phyloP scores from a whole-genome alignment of 2,329 filamentous ascomycete genomes.

The Daldinia eschscholtzii region DNA sequence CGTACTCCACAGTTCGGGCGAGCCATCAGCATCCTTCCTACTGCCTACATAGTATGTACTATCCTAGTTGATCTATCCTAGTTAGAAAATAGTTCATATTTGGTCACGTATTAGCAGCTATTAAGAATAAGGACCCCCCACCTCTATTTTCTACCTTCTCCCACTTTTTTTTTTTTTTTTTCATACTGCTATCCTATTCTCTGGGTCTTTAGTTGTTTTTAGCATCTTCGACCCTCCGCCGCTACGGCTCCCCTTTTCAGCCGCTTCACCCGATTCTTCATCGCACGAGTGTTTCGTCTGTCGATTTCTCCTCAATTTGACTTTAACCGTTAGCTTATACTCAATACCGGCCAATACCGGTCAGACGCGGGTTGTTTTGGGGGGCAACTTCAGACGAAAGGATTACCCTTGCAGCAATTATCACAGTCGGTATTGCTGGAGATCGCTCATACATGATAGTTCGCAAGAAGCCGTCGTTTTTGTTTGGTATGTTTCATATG shows the following conservation, averaged over 20 bases:
- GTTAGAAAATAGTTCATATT: constrained; percentile 9
- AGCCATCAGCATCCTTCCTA: constrained; percentile 31
- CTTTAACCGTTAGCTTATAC: constrained; percentile 35
- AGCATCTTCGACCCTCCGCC: constrained; percentile 30
- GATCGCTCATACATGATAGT: constrained; percentile 9
- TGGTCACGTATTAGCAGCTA: constrained; percentile 8
- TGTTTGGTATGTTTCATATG: constrained; percentile 29
- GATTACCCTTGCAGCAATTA: constrained; percentile 22
- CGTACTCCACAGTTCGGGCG: constrained; percentile 38
- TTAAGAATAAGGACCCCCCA: constrained; percentile 39
- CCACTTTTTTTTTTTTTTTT: constrained; percentile 29
- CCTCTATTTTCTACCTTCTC: constrained; percentile 32
- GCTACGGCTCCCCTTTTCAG: constrained; percentile 39
- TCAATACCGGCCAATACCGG: constrained; percentile 18
- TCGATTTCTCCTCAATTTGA: constrained; percentile 30
- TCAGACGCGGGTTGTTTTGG: constrained; percentile 27
- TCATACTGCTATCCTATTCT: constrained; percentile 32
- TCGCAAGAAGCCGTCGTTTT: constrained; percentile 1
- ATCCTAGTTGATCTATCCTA: constrained; percentile 20
- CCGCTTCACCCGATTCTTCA: constrained; percentile 39
- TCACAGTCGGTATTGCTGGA: constrained; percentile 12
- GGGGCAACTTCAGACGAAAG: constrained; percentile 16
- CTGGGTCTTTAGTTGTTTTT: constrained; percentile 32
- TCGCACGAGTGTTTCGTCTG: constrained; percentile 13
- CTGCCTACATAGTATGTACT: not conserved